phyloP scores from a whole-genome alignment of 2,329 filamentous ascomycete genomes.

The Tolypocladium pustulatum region DNA sequence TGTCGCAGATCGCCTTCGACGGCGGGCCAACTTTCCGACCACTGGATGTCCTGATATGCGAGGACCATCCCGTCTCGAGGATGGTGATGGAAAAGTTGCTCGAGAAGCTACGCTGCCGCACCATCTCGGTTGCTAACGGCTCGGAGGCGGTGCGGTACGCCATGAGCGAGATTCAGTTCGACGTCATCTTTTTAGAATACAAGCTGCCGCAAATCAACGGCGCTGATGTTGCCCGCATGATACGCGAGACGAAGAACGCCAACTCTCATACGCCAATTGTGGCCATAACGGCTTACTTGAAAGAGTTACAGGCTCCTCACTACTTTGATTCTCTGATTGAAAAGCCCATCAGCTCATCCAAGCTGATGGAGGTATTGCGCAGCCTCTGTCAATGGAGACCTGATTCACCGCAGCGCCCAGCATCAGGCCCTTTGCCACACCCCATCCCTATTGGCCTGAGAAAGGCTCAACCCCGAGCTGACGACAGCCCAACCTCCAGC shows the following conservation, averaged over 20 bases:
- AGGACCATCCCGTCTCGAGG: constrained; percentile 92
- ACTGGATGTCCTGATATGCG: constrained; percentile 88
- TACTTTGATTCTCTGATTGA: constrained; percentile 94
- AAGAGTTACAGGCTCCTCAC: constrained; percentile 88
- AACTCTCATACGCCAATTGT: constrained; percentile 94
- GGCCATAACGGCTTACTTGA: constrained; percentile 94
- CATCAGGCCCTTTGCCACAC: constrained; percentile 39
- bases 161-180: constrained; percentile 95
- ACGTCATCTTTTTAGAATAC: constrained; percentile 97
- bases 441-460: constrained; percentile 55
- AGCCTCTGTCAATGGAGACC: constrained; percentile 91
- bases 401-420: constrained; percentile 39
- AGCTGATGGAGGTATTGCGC: constrained; percentile 78
- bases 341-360: constrained; percentile 89
- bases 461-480: constrained; percentile 50
- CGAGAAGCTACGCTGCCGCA: constrained; percentile 89
- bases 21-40: constrained; percentile 83
- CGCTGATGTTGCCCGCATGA: constrained; percentile 93
- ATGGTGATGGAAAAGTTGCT: constrained; percentile 98
- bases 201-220: constrained; percentile 92
- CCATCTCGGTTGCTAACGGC: constrained; percentile 82
- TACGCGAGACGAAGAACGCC: constrained; percentile 89
- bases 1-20: constrained; percentile 81
- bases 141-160: constrained; percentile 88
- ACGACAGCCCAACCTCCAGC: constrained; percentile 76